Evolutionary conservation across 139 green algal genomes (phyloP).

Genomic region (Coelastrella sp.): DNA sequence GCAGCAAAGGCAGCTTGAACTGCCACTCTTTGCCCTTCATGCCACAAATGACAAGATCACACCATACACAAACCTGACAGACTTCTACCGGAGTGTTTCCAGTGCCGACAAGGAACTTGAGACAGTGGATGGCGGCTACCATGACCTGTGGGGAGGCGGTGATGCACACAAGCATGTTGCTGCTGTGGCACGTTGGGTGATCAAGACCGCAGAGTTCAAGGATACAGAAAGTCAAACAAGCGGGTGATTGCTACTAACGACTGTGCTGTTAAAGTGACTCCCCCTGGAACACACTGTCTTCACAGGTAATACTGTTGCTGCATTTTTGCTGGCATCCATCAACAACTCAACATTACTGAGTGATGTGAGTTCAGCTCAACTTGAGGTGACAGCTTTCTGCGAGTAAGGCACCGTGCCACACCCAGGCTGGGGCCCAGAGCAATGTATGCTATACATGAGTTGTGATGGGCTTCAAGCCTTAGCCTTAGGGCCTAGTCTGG

Average conservation of each 20-base stretch:
- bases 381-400: not conserved
- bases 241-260: not conserved
- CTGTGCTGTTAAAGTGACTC: not conserved
- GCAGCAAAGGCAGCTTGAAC: not conserved
- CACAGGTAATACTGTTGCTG: no score
- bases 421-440: not conserved
- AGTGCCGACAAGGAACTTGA: not conserved
- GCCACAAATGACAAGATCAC: constrained; percentile 16
- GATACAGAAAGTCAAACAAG: not conserved
- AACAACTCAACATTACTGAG: not conserved
- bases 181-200: not conserved
- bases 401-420: not conserved
- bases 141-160: constrained; percentile 11
- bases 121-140: constrained; percentile 21
- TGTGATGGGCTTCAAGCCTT: not conserved
- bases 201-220: not conserved
- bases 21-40: constrained; percentile 33
- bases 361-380: not conserved
- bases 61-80: constrained; percentile 6
- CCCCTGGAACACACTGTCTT: not conserved
- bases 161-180: not conserved
- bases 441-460: not conserved
- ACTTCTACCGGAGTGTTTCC: not conserved
- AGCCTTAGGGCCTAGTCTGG: no score
- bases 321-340: no score